Conservation (phyloP, 2,329 filamentous ascomycete species). For the Nemania sp. region DNA sequence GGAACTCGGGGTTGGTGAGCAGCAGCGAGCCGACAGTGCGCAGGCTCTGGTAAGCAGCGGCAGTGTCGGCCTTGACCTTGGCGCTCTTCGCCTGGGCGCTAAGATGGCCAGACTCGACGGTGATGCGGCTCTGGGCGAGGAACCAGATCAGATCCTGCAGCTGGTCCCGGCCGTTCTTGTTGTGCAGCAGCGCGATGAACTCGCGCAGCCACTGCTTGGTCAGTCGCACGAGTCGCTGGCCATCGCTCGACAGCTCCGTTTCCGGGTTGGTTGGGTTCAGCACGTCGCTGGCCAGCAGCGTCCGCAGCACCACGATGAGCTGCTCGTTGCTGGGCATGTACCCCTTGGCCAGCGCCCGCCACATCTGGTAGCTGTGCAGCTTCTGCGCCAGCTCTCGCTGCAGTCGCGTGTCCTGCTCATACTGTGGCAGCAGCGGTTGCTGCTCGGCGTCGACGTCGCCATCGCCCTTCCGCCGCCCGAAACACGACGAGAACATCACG, state of each 20-base stretch:
- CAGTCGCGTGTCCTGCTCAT: slow-evolving; percentile 77
- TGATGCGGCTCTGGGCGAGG: slow-evolving; percentile 71
- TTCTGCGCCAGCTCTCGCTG: slow-evolving; percentile 83
- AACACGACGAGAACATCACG: slow-evolving; percentile 63
- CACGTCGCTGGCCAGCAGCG: slow-evolving; percentile 74
- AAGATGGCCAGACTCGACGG: slow-evolving; percentile 67
- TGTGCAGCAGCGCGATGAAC: slow-evolving; percentile 76
- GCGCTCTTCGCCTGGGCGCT: slow-evolving; percentile 61
- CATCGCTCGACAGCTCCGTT: slow-evolving; percentile 79
- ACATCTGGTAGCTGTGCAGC: slow-evolving; percentile 91
- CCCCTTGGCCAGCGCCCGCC: slow-evolving; percentile 77
- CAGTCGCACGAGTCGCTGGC: slow-evolving; percentile 72
- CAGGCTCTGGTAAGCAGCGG: slow-evolving; percentile 77
- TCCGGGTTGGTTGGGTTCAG: slow-evolving; percentile 74
- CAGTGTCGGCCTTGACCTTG: slow-evolving; percentile 70
- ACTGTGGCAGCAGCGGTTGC: slow-evolving; percentile 79
- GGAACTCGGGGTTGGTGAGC: slow-evolving; percentile 87
- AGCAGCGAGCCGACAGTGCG: slow-evolving; percentile 83
- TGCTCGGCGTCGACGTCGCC: slow-evolving; percentile 61
- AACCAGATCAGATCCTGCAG: slow-evolving; percentile 93
- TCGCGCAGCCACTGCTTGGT: slow-evolving; percentile 74
- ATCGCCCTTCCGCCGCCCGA: slow-evolving; percentile 55
- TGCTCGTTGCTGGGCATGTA: slow-evolving; percentile 95
- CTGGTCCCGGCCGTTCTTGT: slow-evolving; percentile 84
- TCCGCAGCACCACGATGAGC: slow-evolving; percentile 75